Base-by-base conservation (phyloP, 805 yeast species). In the Pichia californica region DNA sequence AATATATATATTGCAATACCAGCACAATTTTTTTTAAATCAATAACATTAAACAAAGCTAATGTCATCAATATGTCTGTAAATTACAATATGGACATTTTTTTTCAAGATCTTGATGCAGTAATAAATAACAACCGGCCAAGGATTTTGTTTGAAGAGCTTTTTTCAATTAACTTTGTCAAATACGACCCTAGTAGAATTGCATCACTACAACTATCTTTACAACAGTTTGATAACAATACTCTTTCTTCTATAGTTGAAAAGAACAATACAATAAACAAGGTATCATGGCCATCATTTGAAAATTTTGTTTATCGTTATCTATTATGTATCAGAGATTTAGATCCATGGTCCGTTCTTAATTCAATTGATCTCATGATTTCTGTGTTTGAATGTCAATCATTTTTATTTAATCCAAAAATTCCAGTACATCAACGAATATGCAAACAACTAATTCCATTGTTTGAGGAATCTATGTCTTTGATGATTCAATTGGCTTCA, bases 301-400 rank as follows among this genome's bases (percentile, higher is more conserved):
- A 70, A 38, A 63, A 62, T 9, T 52, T 74, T 10, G 56, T 76
- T 0, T 53, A 57, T 1, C 62, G 69, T 16, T 79, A 73, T 51
- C 52, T 79, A 11, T 53, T 58, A 27, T 63, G 71, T 27, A 61
- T 72, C 21, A 62, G 74, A 42, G 77, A 76, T 52, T 49, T 79
- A 37, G 72, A 79, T 50, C 80, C 84, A 0, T 69, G 76, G 74
- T 77, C 83, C 0, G 44, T 67, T 1, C 53, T 77, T 5, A 70
- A 69, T 30, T 75, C 81, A 1, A 77, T 77, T 47, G 85, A 79
- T 55, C 58, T 77, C 35, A 66, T 74, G 48, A 66, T 77, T 7
- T 56, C 58, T 14, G 76, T 64, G 47, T 59, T 72, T 38, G 74
- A 71, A 41, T 71, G 71, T 46, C 51, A 77, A 27, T 63, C 79